These are phyloP conservation scores for Jamesozyma spencerorum DNA, from an alignment of 805 yeast species.

Conservation along the genomic window DNA sequence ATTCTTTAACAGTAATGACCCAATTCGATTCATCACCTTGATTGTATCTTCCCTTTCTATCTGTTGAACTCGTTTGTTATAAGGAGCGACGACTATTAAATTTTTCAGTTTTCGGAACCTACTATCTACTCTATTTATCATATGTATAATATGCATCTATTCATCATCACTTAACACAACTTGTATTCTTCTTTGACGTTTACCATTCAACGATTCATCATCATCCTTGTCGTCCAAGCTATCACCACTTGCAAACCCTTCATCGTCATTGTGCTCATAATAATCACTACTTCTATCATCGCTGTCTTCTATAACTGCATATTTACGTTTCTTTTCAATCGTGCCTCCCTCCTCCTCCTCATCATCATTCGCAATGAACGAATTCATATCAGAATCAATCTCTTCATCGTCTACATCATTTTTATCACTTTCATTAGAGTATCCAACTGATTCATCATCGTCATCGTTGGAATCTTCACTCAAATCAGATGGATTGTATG, in stretches of 20 bases:
- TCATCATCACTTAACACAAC: constrained; percentile 26
- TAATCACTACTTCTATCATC: constrained; percentile 21
- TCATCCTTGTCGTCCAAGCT: constrained; percentile 22
- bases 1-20: too few species aligned
- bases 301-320: constrained; percentile 1
- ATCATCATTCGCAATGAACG: constrained; percentile 15
- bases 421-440: constrained; percentile 6
- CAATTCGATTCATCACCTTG: not conserved
- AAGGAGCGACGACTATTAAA: too few species aligned
- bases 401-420: constrained; percentile 10
- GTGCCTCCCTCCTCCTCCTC: constrained; percentile 2
- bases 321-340: not conserved
- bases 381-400: constrained; percentile 14
- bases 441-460: not conserved
- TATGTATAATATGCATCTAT: not conserved
- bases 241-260: constrained; percentile 28
- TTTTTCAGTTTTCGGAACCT: too few species aligned
- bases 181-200: constrained; percentile 14
- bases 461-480: constrained; percentile 6
- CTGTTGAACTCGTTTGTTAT: not conserved
- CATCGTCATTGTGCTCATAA: constrained; percentile 25
- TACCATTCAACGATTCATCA: constrained; percentile 30
- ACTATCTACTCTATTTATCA: too few species aligned
- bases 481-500: constrained; percentile 6
- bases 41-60: not conserved